Conservation (phyloP, 1,284 basidiomycete genomes). For the Gymnopus androsaceus region DNA sequence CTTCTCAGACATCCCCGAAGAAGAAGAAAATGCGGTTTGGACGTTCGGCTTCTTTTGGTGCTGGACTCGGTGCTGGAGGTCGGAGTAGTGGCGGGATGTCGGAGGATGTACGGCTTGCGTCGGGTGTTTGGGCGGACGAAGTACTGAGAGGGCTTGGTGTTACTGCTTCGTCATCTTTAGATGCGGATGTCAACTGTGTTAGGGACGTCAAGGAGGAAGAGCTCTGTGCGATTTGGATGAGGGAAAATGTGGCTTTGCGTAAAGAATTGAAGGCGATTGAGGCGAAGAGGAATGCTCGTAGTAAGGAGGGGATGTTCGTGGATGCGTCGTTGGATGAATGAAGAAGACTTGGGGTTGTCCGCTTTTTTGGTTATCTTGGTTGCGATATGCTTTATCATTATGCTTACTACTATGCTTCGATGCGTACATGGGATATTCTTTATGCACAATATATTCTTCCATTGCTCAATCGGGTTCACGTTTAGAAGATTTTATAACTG, state of each 20-base stretch:
- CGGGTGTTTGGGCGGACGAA: constrained; percentile 65
- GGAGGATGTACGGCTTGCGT: constrained; percentile 55
- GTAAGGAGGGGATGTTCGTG: constrained; percentile 42
- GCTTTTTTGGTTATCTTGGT: neutral
- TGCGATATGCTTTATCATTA: neutral
- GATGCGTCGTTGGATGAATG: constrained; percentile 56
- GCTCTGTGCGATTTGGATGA: constrained; percentile 65
- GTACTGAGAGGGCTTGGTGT: constrained; percentile 66
- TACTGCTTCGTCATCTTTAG: constrained; percentile 10
- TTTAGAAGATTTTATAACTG: no score
- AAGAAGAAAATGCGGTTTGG: constrained; percentile 48
- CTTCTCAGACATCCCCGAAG: constrained; percentile 36
- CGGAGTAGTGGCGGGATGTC: constrained; percentile 31
- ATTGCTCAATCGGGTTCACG: no score
- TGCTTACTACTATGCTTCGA: neutral
- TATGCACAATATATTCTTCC: neutral
- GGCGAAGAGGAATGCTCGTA: constrained; percentile 20
- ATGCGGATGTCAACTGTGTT: constrained; percentile 27
- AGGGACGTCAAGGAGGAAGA: constrained; percentile 65
- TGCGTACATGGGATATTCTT: neutral
- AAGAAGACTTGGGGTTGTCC: neutral
- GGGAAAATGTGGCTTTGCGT: constrained; percentile 56
- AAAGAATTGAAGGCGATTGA: constrained; percentile 53
- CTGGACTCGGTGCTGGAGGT: constrained; percentile 38
- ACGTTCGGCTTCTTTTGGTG: constrained; percentile 59